These are phyloP conservation scores for Fusarium liriodendri DNA, from an alignment of 2,329 filamentous ascomycete genomes.

Conservation along the genomic window DNA sequence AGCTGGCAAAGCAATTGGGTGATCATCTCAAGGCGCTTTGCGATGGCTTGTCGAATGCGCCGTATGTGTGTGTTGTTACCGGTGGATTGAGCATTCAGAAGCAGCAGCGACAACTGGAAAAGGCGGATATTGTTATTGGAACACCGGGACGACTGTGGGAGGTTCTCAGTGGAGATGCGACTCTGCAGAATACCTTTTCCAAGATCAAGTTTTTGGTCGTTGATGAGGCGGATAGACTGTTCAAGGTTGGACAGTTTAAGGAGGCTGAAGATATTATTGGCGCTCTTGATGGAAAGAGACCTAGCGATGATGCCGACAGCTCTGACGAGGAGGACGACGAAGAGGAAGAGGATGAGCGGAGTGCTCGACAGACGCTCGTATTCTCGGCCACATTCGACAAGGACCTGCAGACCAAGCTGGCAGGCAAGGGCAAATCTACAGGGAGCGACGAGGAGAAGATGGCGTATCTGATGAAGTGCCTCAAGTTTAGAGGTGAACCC, in stretches of 20 bases:
- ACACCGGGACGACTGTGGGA: conserved; percentile 97
- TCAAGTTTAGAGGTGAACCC: conserved; percentile 88
- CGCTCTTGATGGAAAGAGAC: conserved; percentile 79
- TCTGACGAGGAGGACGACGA: conserved; percentile 62
- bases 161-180: conserved; percentile 80
- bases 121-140: conserved; percentile 91
- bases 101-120: conserved; percentile 84
- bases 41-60: conserved; percentile 66
- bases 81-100: conserved; percentile 95
- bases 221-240: conserved; percentile 91
- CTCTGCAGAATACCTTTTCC: conserved; percentile 77
- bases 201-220: conserved; percentile 85
- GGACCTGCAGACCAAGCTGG: conserved; percentile 88
- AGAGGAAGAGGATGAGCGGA: conserved; percentile 54
- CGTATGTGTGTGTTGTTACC: conserved; percentile 87
- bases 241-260: conserved; percentile 95
- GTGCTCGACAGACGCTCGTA: conserved; percentile 82
- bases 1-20: conserved; percentile 91
- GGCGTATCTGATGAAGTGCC: conserved; percentile 90
- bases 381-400: conserved; percentile 98
- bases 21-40: conserved; percentile 85
- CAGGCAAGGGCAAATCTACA: conserved; percentile 74
- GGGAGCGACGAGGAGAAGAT: conserved; percentile 81
- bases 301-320: conserved; percentile 65
- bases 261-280: conserved; percentile 90